A percentile compares a stretch with the other conserved stretches of the same genome.
phyloP scores from a whole-genome alignment of 345 rosid genomes.

The Erucastrum elatum region DNA sequence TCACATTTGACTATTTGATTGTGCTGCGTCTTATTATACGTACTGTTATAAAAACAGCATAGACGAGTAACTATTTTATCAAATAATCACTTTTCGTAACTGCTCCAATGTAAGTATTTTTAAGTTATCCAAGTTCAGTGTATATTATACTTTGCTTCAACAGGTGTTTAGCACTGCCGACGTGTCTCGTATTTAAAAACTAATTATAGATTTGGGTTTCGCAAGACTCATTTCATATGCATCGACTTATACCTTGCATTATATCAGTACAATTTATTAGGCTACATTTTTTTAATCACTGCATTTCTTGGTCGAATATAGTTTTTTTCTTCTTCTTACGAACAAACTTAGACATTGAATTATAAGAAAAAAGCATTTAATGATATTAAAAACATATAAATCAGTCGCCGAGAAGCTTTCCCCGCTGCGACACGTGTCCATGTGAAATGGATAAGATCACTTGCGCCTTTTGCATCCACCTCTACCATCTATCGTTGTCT shows the following conservation, averaged over 20 bases:
- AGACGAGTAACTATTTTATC: no score
- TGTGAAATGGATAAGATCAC: conserved; percentile 38
- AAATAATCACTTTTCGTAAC: no score
- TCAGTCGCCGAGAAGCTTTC: conserved; percentile 29
- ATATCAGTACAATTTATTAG: no score
- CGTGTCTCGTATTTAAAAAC: neutral
- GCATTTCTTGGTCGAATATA: neutral
- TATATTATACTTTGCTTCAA: conserved; percentile 29
- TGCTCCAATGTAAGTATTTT: neutral
- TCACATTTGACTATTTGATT: conserved; percentile 26
- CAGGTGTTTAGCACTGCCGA: conserved; percentile 23
- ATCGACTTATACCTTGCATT: neutral
- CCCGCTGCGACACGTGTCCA: conserved; percentile 38
- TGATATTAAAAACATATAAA: neutral
- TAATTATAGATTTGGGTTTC: neutral
- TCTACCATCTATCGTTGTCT: conserved; percentile 31
- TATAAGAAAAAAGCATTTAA: conserved; percentile 8
- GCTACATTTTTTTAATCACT: no score
- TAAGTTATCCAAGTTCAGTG: conserved; percentile 23
- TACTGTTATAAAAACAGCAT: neutral
- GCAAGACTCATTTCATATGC: conserved; percentile 6
- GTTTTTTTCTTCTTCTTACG: neutral
- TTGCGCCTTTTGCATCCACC: conserved; percentile 16
- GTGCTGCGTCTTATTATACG: conserved; percentile 1
- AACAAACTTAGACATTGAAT: neutral